Percentiles rank a stretch among this genome's conserved stretches.
Evolutionary conservation across 768 basidiomycete genomes (phyloP).

Genomic region (Podaxis sp.): DNA sequence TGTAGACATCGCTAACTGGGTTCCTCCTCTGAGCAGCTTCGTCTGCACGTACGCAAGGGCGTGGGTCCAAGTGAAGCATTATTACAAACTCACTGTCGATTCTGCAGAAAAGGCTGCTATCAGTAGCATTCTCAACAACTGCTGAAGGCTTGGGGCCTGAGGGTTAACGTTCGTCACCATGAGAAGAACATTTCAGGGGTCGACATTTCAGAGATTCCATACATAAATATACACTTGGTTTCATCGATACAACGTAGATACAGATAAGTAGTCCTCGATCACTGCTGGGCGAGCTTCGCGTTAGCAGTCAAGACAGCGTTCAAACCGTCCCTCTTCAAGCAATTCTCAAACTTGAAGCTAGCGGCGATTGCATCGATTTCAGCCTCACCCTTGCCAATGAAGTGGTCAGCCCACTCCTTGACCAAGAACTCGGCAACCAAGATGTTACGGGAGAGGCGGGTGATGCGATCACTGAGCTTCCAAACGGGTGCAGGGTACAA

Average conservation of each 20-base stretch:
- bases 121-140: slow-evolving; percentile 35
- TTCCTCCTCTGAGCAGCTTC: slow-evolving; percentile 48
- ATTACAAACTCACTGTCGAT: slow-evolving; percentile 48
- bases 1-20: slow-evolving; percentile 49
- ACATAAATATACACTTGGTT: slow-evolving; percentile 1
- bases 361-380: slow-evolving; percentile 75
- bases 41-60: slow-evolving; percentile 54
- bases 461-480: slow-evolving; percentile 56
- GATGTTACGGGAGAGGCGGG: slow-evolving; percentile 63
- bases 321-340: slow-evolving; percentile 65
- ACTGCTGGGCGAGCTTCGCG: slow-evolving; percentile 23
- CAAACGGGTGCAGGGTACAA: slow-evolving; percentile 67
- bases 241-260: background rate
- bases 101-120: slow-evolving; percentile 51
- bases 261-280: background rate
- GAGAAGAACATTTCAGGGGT: background rate
- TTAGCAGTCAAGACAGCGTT: slow-evolving; percentile 53
- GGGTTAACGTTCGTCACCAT: background rate
- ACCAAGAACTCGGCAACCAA: slow-evolving; percentile 71
- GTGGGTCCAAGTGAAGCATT: slow-evolving; percentile 54
- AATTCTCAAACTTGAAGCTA: slow-evolving; percentile 72
- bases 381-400: slow-evolving; percentile 52
- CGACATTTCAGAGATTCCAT: background rate
- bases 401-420: slow-evolving; percentile 73
- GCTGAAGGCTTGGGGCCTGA: slow-evolving; percentile 23